These are phyloP conservation scores for Solanum chmielewskii DNA, from an alignment of 257 asterid species.

Conservation along the genomic window DNA sequence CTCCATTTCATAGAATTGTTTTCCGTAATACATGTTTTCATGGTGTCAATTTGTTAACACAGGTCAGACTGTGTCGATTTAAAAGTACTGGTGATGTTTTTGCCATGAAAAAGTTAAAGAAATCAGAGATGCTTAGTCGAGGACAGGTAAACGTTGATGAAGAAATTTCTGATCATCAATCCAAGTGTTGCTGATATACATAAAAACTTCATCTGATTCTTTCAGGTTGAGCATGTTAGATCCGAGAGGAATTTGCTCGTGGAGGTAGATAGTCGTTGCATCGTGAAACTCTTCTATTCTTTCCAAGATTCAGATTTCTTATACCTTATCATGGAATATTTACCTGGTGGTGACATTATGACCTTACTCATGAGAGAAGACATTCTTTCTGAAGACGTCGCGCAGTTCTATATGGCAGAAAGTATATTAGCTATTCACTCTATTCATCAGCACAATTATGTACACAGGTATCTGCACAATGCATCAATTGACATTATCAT, in stretches of 20 bases:
- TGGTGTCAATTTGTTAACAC: constrained; percentile 13
- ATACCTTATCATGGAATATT: constrained; percentile 93
- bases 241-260: constrained; percentile 97
- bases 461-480: constrained; percentile 50
- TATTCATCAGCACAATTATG: constrained; percentile 86
- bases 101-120: constrained; percentile 94
- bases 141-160: constrained; percentile 62
- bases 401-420: constrained; percentile 90
- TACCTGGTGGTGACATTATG: constrained; percentile 99
- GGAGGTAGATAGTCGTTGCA: constrained; percentile 97
- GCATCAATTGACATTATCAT: background rate
- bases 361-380: constrained; percentile 93
- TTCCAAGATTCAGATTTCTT: constrained; percentile 91
- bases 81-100: constrained; percentile 75
- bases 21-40: background rate
- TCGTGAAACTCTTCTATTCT: constrained; percentile 86
- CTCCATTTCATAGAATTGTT: background rate
- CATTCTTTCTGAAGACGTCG: constrained; percentile 74
- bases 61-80: constrained; percentile 94
- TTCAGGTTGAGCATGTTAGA: constrained; percentile 95
- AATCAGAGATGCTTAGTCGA: constrained; percentile 94
- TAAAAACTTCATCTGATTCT: background rate
- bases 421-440: constrained; percentile 87
- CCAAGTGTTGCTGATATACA: background rate
- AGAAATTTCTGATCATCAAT: background rate